Evolutionary conservation across 2,329 filamentous ascomycete genomes (phyloP).

Genomic region (Periconia macrospinosa): DNA sequence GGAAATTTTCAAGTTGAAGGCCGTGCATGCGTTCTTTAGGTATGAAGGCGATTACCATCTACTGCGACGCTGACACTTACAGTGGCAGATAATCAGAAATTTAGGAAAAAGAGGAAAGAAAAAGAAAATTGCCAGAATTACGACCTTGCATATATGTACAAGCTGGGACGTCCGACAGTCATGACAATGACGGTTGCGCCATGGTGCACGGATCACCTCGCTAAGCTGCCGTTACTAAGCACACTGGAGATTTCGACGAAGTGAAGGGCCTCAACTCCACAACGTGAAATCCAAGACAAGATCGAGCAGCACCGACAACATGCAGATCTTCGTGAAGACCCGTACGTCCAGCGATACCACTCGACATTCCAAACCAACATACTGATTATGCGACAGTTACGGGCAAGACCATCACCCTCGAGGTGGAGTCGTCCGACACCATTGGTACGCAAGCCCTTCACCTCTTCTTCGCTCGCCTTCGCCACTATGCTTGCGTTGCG

Average conservation of each 20-base stretch:
- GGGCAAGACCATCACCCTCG: slow-evolving; percentile 99
- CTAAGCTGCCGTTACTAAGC: slow-evolving; percentile 20
- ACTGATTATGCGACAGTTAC: slow-evolving; percentile 52
- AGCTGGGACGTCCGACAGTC: neutral
- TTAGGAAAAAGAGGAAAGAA: no score
- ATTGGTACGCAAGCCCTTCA: slow-evolving; percentile 57
- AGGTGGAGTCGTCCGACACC: slow-evolving; percentile 98
- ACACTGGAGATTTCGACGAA: slow-evolving; percentile 19
- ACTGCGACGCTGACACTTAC: no score
- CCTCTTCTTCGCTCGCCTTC: slow-evolving; percentile 10
- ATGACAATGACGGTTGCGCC: slow-evolving; percentile 7
- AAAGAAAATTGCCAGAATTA: no score
- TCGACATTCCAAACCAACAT: neutral
- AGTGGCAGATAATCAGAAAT: no score
- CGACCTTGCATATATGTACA: neutral
- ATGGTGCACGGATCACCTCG: slow-evolving; percentile 11
- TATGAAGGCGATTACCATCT: no score
- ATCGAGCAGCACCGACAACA: slow-evolving; percentile 33
- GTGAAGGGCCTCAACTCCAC: slow-evolving; percentile 14
- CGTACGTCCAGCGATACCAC: slow-evolving; percentile 50
- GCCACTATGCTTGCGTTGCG: slow-evolving; percentile 10
- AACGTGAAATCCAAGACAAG: slow-evolving; percentile 29
- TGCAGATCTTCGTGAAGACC: slow-evolving; percentile 91
- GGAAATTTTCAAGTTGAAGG: no score
- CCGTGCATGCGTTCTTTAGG: no score